Evolutionary conservation across 148 eudicot species (phyloP).

Genomic region (Rhododendron griersonianum): DNA sequence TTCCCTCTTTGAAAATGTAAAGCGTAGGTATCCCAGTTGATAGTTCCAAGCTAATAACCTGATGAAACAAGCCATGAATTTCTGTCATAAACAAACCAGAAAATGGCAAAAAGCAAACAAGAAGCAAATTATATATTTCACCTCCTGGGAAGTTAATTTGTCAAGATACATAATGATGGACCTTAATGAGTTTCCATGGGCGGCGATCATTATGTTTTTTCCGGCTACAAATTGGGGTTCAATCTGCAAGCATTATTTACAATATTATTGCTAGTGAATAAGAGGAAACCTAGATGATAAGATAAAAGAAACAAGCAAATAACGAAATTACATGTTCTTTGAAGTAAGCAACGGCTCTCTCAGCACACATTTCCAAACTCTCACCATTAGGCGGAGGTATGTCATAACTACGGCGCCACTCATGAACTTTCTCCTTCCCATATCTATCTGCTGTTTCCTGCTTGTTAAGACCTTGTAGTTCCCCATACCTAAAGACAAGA

Average conservation of each 20-base stretch:
- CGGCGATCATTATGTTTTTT: conserved; percentile 87
- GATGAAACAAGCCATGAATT: conserved; percentile 8
- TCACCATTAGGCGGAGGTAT: conserved; percentile 98
- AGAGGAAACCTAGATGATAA: not conserved
- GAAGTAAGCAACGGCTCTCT: conserved; percentile 97
- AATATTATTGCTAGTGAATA: not conserved
- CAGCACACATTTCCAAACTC: conserved; percentile 94
- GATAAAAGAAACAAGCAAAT: not conserved
- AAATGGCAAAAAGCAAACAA: not conserved
- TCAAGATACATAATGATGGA: conserved; percentile 98
- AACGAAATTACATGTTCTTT: conserved; percentile 42
- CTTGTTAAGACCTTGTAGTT: conserved; percentile 94
- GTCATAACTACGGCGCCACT: conserved; percentile 98
- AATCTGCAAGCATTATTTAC: conserved; percentile 49
- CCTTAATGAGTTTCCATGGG: conserved; percentile 95
- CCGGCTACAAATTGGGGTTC: conserved; percentile 82
- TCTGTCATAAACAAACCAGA: conserved; percentile 9
- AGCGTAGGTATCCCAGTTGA: conserved; percentile 95
- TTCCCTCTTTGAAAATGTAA: conserved; percentile 82
- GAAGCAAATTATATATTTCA: conserved; percentile 15
- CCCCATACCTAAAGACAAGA: conserved; percentile 71
- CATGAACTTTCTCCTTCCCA: conserved; percentile 92
- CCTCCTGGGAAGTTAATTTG: conserved; percentile 89
- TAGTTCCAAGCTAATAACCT: conserved; percentile 94
- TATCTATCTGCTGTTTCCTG: conserved; percentile 95